Evolutionary conservation across 2,329 filamentous ascomycete genomes (phyloP).

Genomic region (Dactylonectria estremocensis): DNA sequence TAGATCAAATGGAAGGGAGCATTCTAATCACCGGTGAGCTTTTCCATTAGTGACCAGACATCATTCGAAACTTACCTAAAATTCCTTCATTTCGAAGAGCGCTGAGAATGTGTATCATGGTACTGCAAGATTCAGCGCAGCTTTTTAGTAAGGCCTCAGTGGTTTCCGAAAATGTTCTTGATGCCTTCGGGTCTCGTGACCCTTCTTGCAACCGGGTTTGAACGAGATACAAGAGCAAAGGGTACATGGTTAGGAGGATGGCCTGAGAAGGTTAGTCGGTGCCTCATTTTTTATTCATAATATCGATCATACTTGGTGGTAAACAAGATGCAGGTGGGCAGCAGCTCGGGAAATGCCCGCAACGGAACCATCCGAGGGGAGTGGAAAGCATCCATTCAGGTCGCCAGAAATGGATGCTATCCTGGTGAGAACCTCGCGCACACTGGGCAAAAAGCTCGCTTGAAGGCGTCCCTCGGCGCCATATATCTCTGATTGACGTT

Average conservation of each 20-base stretch:
- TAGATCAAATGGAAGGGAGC: slow-evolving; percentile 26
- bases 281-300: too few species aligned
- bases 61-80: slow-evolving; percentile 2
- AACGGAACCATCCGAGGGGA: slow-evolving; percentile 11
- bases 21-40: slow-evolving; percentile 4
- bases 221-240: slow-evolving; percentile 20
- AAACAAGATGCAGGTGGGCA: slow-evolving; percentile 22
- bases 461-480: slow-evolving; percentile 26
- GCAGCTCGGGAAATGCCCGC: slow-evolving; percentile 22
- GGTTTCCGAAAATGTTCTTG: slow-evolving; percentile 21
- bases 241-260: slow-evolving; percentile 27
- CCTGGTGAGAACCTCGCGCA: slow-evolving; percentile 20
- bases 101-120: slow-evolving; percentile 23
- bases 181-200: neutral
- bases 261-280: slow-evolving; percentile 9
- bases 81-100: slow-evolving; percentile 17
- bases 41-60: neutral
- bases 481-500: slow-evolving; percentile 17
- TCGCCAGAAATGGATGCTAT: slow-evolving; percentile 22
- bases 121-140: slow-evolving; percentile 23
- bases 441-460: slow-evolving; percentile 24
- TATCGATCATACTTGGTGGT: slow-evolving; percentile 14
- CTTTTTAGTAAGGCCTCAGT: slow-evolving; percentile 20
- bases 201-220: slow-evolving; percentile 13
- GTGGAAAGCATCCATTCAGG: slow-evolving; percentile 20